Evolutionary conservation across 169 alveolate species (phyloP).

Genomic region (Plasmodium cynomolgi): DNA sequence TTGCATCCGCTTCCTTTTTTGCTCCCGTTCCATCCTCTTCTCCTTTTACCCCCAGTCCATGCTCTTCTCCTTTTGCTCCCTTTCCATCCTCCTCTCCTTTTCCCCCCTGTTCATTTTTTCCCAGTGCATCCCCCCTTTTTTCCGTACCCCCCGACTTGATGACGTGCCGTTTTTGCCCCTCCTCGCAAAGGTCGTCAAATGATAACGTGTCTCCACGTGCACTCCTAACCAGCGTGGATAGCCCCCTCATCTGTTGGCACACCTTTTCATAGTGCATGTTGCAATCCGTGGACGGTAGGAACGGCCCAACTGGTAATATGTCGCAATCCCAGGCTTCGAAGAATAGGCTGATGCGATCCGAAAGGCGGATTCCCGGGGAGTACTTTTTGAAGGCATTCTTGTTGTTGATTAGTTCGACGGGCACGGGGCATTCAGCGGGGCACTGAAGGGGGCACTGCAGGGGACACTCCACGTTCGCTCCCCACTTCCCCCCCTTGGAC

Average conservation of each 20-base stretch:
- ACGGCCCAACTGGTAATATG: constrained; percentile 41
- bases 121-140: neutral
- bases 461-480: neutral
- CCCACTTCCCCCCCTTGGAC: neutral
- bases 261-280: neutral
- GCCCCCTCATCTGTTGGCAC: neutral
- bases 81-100: neutral
- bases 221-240: constrained; percentile 9
- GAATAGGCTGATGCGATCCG: constrained; percentile 62
- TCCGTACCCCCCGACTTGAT: neutral
- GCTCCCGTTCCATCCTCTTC: neutral
- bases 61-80: neutral
- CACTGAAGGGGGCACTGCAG: too few relatives aligned
- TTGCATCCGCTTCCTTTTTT: neutral
- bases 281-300: neutral
- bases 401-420: constrained; percentile 44
- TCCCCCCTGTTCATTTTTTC: neutral
- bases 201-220: constrained; percentile 9
- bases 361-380: constrained; percentile 41
- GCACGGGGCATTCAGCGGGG: constrained; percentile 14
- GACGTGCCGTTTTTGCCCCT: neutral
- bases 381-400: constrained; percentile 50
- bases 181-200: neutral
- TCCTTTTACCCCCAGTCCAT: neutral
- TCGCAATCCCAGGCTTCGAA: constrained; percentile 68